These are phyloP conservation scores for Sugiyamaella qingdaonensis DNA, from an alignment of 805 yeast genomes.

Conservation along the genomic window DNA sequence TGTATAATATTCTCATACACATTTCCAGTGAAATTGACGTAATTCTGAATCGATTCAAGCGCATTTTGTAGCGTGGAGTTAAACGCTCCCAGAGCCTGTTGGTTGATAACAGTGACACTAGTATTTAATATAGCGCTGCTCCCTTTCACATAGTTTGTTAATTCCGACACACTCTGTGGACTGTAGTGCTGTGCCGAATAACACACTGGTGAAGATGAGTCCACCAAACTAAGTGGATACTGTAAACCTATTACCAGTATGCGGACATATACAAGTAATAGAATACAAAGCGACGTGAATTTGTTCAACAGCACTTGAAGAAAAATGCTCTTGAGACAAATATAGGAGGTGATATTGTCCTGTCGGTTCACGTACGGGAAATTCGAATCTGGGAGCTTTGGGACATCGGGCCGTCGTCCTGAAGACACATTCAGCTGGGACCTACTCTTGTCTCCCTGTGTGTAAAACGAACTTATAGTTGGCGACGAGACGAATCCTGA, in stretches of 20 bases:
- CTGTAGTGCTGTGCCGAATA: neutral
- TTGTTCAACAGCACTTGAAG: slow-evolving; percentile 19
- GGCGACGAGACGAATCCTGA: slow-evolving; percentile 9
- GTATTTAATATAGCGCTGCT: neutral
- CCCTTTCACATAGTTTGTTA: neutral
- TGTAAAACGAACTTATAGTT: slow-evolving; percentile 19
- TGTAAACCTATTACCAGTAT: slow-evolving; percentile 1
- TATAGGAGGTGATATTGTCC: slow-evolving; percentile 18
- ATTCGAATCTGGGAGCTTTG: neutral
- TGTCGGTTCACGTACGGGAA: slow-evolving; percentile 12
- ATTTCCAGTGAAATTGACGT: slow-evolving; percentile 6
- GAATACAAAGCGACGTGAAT: slow-evolving; percentile 15
- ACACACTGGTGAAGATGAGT: neutral
- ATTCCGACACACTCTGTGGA: neutral
- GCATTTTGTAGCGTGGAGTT: slow-evolving; percentile 16
- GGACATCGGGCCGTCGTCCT: neutral
- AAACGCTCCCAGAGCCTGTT: slow-evolving; percentile 11
- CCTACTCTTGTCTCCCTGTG: slow-evolving; percentile 13
- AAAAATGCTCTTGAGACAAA: slow-evolving; percentile 19
- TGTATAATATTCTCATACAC: slow-evolving; percentile 9
- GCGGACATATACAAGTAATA: slow-evolving; percentile 15
- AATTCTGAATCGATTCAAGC: neutral
- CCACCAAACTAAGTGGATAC: neutral
- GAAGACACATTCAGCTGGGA: neutral
- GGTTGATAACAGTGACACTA: slow-evolving; percentile 3